Evolutionary conservation across 768 basidiomycete genomes (phyloP), one percentile per base, ranked within the genome.

Genomic region (Leucosporidium scottii): DNA sequence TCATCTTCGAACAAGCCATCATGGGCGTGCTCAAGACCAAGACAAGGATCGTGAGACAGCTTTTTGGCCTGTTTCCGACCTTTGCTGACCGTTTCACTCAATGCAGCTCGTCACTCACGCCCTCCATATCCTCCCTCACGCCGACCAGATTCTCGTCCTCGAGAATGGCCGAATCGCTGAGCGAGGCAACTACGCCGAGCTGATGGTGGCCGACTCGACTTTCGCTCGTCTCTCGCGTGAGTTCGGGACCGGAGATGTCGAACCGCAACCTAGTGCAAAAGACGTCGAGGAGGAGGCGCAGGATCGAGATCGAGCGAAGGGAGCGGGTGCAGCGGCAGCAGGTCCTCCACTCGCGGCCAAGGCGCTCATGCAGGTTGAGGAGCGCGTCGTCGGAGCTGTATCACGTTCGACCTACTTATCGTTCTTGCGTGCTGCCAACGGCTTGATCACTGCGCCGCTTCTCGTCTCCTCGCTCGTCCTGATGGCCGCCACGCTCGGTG

Each of bases 1-100:
- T 84, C 2, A 85, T 93, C n/a, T 91, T 93, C 80, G 84, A 88
- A 74, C 87, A 93, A 66, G 88, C 91, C 12, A 83, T 94, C 56
- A 6, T 59, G 21, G 84, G 85, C 63, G 83, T 82, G 21, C 80
- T 84, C 18, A 75, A 80, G 5, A 83, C 82, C 51, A 90, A 90
- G 77, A 94, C 93, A 13, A 83, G 90, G 31, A 82, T 97, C 57
- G 39, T 57, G 31, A 36, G 55, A 10, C 15, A n/a, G n/a, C n/a
- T 6, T 44, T 44, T 7, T 9, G 15, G 27, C 53, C 7, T 5
- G 4, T 28, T 27, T 54, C n/a, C 25, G 25, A 6, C 5, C 27
- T 4, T 27, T 10, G 28, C 27, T n/a, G n/a, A 23, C 53, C 53
- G 15, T 12, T 25, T 21, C 18, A 18, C 21, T 21, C 31, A 1